Base-by-base conservation (phyloP, 129 eudicot species). In the Artemisia tridentata region DNA sequence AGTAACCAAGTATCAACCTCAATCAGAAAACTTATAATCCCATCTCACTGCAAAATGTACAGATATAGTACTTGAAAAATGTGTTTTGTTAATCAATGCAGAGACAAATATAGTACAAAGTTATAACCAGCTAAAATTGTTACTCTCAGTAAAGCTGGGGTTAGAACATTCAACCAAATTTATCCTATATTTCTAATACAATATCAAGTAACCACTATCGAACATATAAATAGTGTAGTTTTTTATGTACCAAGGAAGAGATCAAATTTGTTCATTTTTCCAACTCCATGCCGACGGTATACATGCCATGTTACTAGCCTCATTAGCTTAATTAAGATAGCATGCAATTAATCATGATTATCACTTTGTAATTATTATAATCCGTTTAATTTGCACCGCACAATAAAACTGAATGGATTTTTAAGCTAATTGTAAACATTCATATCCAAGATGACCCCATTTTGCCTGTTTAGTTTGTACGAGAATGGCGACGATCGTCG, bases 11-110 rank as follows among this genome's bases (percentile, higher is more conserved):
- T 38, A 71, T 57, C 55, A 6, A 12, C n/a, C 14, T 49, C n/a
- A 15, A 10, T 21, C 14, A 6, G 34, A 46, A 31, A 65, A 65
- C 64, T 23, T 29, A 58, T 58, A 45, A 65, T 38, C 54, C 11
- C 65, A 56, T 69, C 53, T 69, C 41, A 69, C 15, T 49, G 31
- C 77, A 61, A 61, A 61, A 27, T 60, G 49, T 72, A 51, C 45
- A 63, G 55, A 15, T 65, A 74, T 63, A 17, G 15, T 31, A 63
- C 49, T 75, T 15, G 29, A 65, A 8, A 55, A 7, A 20, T 27
- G 50, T 16, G 34, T 47, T 46, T 27, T 23, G 20, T 56, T 0
- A 61, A 62, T 48, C 50, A 72, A 27, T 25, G 47, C 51, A 61
- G 11, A 6, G 15, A 73, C 17, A 50, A 34, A 49, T 18, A 3